Base-by-base conservation (phyloP, 192 early-diverging fungal species). In the Polychytrium aggregatum region DNA sequence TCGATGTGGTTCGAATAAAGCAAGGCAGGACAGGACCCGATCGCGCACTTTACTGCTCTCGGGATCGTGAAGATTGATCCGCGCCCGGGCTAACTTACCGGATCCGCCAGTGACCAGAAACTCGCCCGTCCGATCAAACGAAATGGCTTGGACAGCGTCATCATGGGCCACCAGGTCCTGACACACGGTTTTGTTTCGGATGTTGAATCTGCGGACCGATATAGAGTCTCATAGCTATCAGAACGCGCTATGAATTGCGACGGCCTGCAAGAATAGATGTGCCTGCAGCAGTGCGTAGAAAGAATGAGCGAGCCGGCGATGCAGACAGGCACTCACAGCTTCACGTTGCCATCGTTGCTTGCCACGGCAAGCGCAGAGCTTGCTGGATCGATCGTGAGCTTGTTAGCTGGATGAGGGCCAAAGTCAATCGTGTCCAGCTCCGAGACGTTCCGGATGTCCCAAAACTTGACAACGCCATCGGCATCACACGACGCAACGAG, bases 381-480 rank as follows among this genome's bases (percentile, higher is more conserved):
- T 36, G 54, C 42, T 14, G 68, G 63, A 55, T 78, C 75, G 46
- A 78, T 67, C 3, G 60, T 31, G 10, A 78, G 16, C 37, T 59
- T 64, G 52, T 78, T 78, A 2, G 59, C 60, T 7, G 71, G 38
- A 30, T 64, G 56, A 4, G 68, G 71, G 16, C 71, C 71, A 10
- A 65, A 40, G 26, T 68, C 55, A 21, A 59, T 3, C 22, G 39
- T 34, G 1, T 30, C 43, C 3, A 68, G 29, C 38, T 74, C 75
- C n/a, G 57, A 50, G 16, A 59, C 64, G 36, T 56, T 59, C 0
- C 71, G 48, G 25, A 74, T 50, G 48, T 78, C 75, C 71, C 71
- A 78, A 27, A 70, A 37, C 40, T 78, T 78, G 16, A 71, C 68
- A 2, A 60, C 45, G 16, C 75, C 75, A 37, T 70, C 70, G 1